Evolutionary conservation across 2,329 filamentous ascomycete genomes (phyloP).

Genomic region (Parastagonospora avenae): DNA sequence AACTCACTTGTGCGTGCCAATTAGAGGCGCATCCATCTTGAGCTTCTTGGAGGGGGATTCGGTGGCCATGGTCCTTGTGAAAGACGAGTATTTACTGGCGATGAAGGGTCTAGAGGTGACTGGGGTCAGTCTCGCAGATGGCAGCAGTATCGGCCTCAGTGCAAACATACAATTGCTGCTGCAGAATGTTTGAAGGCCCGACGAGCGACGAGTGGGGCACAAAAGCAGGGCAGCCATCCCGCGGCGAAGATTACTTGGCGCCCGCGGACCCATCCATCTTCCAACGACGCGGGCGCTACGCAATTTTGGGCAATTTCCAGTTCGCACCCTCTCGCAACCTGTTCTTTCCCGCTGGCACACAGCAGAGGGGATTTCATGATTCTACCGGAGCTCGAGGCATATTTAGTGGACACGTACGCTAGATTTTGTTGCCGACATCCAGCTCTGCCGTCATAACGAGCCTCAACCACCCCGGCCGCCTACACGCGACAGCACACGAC

Average conservation of each 20-base stretch:
- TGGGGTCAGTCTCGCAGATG: background rate
- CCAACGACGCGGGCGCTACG: slow-evolving; percentile 21
- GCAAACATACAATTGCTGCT: slow-evolving; percentile 24
- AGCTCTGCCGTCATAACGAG: background rate
- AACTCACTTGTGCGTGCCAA: slow-evolving; percentile 84
- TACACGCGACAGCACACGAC: slow-evolving; percentile 43
- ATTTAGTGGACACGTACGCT: background rate
- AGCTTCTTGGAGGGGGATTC: slow-evolving; percentile 71
- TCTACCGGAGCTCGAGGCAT: background rate
- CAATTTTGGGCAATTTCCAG: slow-evolving; percentile 14
- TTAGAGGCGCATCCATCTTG: slow-evolving; percentile 72
- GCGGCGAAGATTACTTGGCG: slow-evolving; percentile 21
- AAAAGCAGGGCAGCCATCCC: slow-evolving; percentile 1
- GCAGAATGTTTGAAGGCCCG: slow-evolving; percentile 9
- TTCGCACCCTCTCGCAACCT: slow-evolving; percentile 22
- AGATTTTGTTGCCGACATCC: background rate
- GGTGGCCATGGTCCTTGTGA: slow-evolving; percentile 32
- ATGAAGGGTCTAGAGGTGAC: background rate
- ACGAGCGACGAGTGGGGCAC: slow-evolving; percentile 1
- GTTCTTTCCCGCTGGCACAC: slow-evolving; percentile 18
- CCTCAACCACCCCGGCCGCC: slow-evolving; percentile 27
- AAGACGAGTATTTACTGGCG: background rate
- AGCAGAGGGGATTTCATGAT: background rate
- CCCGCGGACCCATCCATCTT: slow-evolving; percentile 1
- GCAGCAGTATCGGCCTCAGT: slow-evolving; percentile 7